Base-by-base conservation (phyloP, 129 eudicot genomes). In the Deinandra increscens region DNA sequence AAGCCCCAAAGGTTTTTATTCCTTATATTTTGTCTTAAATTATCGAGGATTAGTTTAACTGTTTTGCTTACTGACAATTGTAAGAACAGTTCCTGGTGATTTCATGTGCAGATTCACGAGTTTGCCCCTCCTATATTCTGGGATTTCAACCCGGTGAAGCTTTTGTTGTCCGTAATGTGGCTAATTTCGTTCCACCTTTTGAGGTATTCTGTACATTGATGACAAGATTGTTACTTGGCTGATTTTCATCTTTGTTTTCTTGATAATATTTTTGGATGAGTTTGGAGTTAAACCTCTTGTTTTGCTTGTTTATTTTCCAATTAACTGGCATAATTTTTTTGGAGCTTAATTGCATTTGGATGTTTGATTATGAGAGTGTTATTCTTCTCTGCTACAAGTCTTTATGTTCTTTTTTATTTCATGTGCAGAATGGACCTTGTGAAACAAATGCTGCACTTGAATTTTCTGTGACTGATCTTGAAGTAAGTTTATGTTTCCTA, bases 91-190 rank as follows among this genome's bases (percentile, higher is more conserved):
- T 94, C 73, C 68, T 88, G 83, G 93, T 94, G 82, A 85, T 94
- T 75, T 85, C 99, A 78, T 94, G 99, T 71, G 97, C 90, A 83
- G 98, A 93, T 81, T 93, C 98, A 13, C 81, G 98, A 75, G 96
- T 93, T 70, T 93, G 98, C 60, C 97, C 98, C 33, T 89, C 97
- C 13, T 83, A 78, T 72, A 85, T 93, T 50, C 66, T 89, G 20
- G 98, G 99, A 14, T 87, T 94, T 78, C 83, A 94, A 79, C 97
- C 99, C 10, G 99, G 99, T 44, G 99, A 94, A 64, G 99, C 99
- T 20, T 94, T 90, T 81, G 78, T 83, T 34, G 84, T 94, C 39
- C 87, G 97, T 15, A 85, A 85, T 48, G 84, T 94, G 65, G 99
- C 97, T 22, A 94, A 90, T 75, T 79, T 90, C 12, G 99, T 94